Base-by-base conservation (phyloP, 805 yeast species). In the Zygotorulaspora florentina region DNA sequence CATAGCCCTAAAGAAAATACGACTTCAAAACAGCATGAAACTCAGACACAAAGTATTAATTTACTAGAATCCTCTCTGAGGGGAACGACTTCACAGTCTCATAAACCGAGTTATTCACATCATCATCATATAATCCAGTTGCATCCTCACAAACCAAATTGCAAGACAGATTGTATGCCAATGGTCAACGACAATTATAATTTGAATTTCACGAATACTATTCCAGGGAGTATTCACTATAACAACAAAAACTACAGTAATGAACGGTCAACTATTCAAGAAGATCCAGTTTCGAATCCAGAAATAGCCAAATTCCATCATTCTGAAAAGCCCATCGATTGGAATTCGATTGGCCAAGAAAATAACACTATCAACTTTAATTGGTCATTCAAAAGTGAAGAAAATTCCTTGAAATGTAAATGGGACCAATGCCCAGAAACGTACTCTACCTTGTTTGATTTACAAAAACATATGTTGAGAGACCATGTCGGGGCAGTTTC, bases 361-460 rank as follows among this genome's bases (percentile, higher is more conserved):
- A 35, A 46, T 8, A 56, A 51, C 40, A 57, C 58, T 2, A 62
- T 74, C 65, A 39, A 73, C 69, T 60, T 76, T 66, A 61, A 79
- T 67, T 59, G 75, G 80, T 23, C 63, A 58, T 62, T 61, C 40
- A 58, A 60, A 34, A 49, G 48, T 17, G 55, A 55, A 17, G 50
- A 48, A 3, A 36, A 64, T 5, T 30, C 50, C 13, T 38, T 79
- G 56, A 35, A 65, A 35, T 86, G 95, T 63, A 76, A 79, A 59
- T 87, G 95, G 95, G 80, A 79, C 40, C 71, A 76, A 46, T 87
- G 95, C 60, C 61, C 63, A 9, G 69, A 71, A 37, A 57, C 55
- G 23, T 68, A 76, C 36, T 64, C 68, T 26, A 69, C 68, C 27
- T 51, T 72, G 7, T 49, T 66, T 3, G 70, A 70, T 18, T 54